These are phyloP conservation scores for Erucastrum elatum DNA, from an alignment of 345 rosid genomes.

Conservation along the genomic window DNA sequence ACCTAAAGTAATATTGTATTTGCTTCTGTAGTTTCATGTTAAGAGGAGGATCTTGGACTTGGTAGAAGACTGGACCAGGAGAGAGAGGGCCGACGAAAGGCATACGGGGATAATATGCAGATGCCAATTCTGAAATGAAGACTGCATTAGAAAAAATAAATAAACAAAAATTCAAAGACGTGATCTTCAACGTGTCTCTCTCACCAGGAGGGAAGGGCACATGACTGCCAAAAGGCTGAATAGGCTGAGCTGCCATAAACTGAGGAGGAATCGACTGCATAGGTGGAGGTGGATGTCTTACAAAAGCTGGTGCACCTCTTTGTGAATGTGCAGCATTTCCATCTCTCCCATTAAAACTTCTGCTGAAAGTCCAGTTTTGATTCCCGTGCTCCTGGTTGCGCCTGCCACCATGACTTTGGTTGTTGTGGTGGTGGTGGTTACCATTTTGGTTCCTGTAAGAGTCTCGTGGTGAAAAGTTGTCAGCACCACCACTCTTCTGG, in stretches of 20 bases:
- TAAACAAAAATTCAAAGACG: neutral
- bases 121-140: conserved; percentile 47
- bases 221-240: conserved; percentile 52
- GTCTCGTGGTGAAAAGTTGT: conserved; percentile 54
- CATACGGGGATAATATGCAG: conserved; percentile 56
- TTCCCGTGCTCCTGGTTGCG: conserved; percentile 74
- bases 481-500: conserved; percentile 57
- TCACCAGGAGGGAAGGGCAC: conserved; percentile 64
- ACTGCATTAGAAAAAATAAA: conserved; percentile 33
- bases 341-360: conserved; percentile 68
- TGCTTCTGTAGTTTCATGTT: conserved; percentile 57
- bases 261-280: conserved; percentile 48
- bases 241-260: conserved; percentile 53
- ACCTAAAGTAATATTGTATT: conserved; percentile 93
- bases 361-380: conserved; percentile 54
- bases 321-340: conserved; percentile 57
- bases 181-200: conserved; percentile 39
- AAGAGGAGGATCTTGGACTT: conserved; percentile 54
- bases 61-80: conserved; percentile 50
- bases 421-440: conserved; percentile 41
- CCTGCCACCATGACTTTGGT: conserved; percentile 65
- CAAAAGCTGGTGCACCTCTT: conserved; percentile 55
- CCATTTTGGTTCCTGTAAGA: conserved; percentile 67
- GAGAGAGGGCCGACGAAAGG: conserved; percentile 47
- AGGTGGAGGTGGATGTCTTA: conserved; percentile 62